phyloP scores from a whole-genome alignment of 2,329 filamentous ascomycete genomes.

The Blastomyces gilchristii region DNA sequence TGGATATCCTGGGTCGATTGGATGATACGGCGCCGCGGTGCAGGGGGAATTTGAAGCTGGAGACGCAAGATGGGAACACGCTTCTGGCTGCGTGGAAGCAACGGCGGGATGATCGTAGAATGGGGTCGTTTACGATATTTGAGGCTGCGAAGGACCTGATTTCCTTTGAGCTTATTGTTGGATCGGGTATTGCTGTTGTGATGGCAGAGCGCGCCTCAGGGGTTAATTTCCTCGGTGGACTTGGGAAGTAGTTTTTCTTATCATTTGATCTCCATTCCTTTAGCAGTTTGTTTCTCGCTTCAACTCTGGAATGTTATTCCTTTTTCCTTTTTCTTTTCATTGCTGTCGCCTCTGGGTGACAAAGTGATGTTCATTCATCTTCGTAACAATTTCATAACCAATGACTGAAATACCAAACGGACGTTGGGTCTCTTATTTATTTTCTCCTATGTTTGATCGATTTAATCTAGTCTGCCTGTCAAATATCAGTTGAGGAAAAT shows the following conservation, averaged over 20 bases:
- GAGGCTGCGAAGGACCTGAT: background rate
- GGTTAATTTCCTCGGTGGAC: background rate
- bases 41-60: slow-evolving; percentile 2
- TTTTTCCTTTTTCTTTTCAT: background rate
- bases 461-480: no score
- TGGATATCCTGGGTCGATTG: background rate
- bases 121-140: slow-evolving; percentile 2
- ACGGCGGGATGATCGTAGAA: background rate
- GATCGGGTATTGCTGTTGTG: background rate
- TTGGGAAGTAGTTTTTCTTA: background rate
- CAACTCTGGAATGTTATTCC: background rate
- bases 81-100: slow-evolving; percentile 1
- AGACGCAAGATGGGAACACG: background rate
- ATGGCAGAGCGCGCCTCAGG: background rate
- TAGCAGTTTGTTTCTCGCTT: background rate
- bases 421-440: no score
- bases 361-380: no score
- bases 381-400: no score
- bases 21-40: background rate
- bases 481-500: no score
- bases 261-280: background rate
- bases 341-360: no score
- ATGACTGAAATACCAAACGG: no score
- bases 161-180: background rate
- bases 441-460: no score